A percentile compares a stretch with the other conserved stretches of the same genome.
These are phyloP conservation scores for Phaeosphaeriaceae sp. DNA, from an alignment of 2,329 filamentous ascomycete species.

Conservation along the genomic window DNA sequence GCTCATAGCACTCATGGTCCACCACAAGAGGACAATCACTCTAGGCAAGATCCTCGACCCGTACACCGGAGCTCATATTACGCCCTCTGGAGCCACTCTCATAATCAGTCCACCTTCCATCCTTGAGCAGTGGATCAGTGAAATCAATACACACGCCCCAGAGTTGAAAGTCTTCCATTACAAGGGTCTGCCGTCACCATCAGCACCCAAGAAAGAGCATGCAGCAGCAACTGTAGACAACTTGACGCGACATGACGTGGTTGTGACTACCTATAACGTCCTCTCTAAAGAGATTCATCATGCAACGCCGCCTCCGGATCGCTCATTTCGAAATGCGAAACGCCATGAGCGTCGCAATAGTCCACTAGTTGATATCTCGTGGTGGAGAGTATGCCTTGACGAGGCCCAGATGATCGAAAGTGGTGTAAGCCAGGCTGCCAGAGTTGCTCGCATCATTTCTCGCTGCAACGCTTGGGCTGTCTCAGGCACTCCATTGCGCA, in stretches of 20 bases:
- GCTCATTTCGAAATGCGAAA: constrained; percentile 70
- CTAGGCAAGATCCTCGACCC: constrained; percentile 43
- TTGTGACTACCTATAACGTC: constrained; percentile 71
- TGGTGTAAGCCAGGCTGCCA: constrained; percentile 83
- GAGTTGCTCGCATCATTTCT: constrained; percentile 80
- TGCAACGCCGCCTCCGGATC: constrained; percentile 72
- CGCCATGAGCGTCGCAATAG: constrained; percentile 73
- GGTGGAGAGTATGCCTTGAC: constrained; percentile 82
- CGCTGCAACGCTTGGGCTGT: constrained; percentile 90
- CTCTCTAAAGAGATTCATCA: constrained; percentile 84
- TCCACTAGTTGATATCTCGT: constrained; percentile 80
- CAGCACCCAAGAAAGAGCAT: constrained; percentile 38
- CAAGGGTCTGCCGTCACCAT: constrained; percentile 55
- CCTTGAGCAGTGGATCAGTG: constrained; percentile 69
- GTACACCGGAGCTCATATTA: constrained; percentile 56
- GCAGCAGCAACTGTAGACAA: constrained; percentile 55
- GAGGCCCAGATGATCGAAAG: constrained; percentile 94
- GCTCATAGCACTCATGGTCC: constrained; percentile 72
- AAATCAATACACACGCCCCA: constrained; percentile 66
- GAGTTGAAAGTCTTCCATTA: constrained; percentile 65
- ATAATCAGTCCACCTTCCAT: constrained; percentile 70
- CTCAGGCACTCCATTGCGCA: constrained; percentile 87
- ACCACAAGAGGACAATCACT: constrained; percentile 60
- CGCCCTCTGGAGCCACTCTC: constrained; percentile 64
- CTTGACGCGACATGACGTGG: constrained; percentile 62